Base-by-base conservation (phyloP, 2,329 filamentous ascomycete genomes). In the Epichloe coenophiala region DNA sequence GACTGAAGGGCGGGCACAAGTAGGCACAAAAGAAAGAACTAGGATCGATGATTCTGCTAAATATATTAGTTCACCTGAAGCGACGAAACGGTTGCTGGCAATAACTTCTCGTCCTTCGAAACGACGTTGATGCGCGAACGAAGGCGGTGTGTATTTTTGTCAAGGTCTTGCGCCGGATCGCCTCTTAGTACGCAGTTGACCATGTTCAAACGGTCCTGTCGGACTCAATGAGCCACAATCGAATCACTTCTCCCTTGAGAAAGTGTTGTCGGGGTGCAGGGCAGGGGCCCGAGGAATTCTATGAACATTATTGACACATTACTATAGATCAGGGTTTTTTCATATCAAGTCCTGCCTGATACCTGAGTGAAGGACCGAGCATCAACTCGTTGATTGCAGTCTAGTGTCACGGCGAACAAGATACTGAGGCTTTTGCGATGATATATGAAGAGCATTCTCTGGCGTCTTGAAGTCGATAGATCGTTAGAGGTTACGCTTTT, bases 1-100 rank as follows among this genome's bases (percentile, higher is more conserved):
- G 35, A 48, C 23, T 23, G 17, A 11, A 11, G n/a, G n/a, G n/a
- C n/a, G 36, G 4, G 12, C 33, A 19, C n/a, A 31, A 17, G 2
- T 27, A 55, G 54, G 40, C 46, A 47, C 40, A 53, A 51, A 37
- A 51, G 47, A 42, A 50, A 54, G 45, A 54, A 50, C 44, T 53
- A 46, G 42, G 27, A 19, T 35, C 38, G 41, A 51, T 8, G 21
- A 35, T 21, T 31, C 3, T 31, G 3, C 27, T 21, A 4, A n/a
- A 36, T 9, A 21, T 21, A 21, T 31, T n/a, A 11, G 6, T 27
- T 41, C n/a, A 48, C 33, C 35, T 37, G 31, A 54, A n/a, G 9
- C 19, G 31, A 21, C 37, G 35, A 17, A 33, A 9, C 17, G 11
- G 19, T n/a, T 15, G 6, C 21, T 21, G 21, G 35, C 19, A 21